A percentile compares a stretch with the other conserved stretches of the same genome.
Conservation (phyloP, 176 grass and related monocot species). For the Avena sativa region DNA sequence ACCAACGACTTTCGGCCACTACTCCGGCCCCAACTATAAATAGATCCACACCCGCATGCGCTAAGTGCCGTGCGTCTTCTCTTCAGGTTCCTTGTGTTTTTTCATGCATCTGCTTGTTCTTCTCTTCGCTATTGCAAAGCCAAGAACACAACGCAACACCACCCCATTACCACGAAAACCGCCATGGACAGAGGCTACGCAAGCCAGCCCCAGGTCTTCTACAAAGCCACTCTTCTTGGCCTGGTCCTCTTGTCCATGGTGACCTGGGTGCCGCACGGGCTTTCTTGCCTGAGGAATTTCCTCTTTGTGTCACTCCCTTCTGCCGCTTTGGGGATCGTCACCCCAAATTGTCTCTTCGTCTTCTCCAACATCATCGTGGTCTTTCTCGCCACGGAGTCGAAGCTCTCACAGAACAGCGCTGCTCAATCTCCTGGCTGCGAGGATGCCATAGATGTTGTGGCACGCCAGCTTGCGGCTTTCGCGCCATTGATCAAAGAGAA, state of each 20-base stretch:
- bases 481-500: background rate
- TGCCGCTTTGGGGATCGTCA: conserved; percentile 14
- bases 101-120: conserved; percentile 20
- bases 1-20: background rate
- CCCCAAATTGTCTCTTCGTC: conserved; percentile 63
- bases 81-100: conserved; percentile 17
- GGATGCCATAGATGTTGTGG: background rate
- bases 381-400: conserved; percentile 64
- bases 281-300: conserved; percentile 39
- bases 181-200: conserved; percentile 4
- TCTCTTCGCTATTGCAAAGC: conserved; percentile 9
- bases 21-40: background rate
- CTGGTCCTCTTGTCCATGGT: conserved; percentile 45
- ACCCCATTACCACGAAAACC: conserved; percentile 13
- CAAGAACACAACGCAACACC: background rate
- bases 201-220: background rate
- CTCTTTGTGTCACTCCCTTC: conserved; percentile 48
- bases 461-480: background rate
- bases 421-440: background rate
- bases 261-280: conserved; percentile 45
- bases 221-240: conserved; percentile 40
- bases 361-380: conserved; percentile 79
- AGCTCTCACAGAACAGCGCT: background rate
- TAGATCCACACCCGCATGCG: conserved; percentile 13
- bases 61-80: background rate